Base-by-base conservation (phyloP, 345 rosid genomes). In the Corymbia maculata region DNA sequence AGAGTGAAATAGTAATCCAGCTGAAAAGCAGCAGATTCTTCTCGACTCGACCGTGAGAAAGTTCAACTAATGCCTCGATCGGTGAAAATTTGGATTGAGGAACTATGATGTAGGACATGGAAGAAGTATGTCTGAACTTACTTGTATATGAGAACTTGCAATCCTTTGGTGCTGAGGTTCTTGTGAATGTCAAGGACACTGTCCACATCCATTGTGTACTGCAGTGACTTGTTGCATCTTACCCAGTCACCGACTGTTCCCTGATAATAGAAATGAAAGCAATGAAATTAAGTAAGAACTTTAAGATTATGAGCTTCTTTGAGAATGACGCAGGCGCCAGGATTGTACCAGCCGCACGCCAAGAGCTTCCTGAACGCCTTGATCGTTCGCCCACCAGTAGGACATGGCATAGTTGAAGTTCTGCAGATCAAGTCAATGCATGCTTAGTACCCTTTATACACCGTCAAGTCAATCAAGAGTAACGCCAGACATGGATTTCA, bases 201-300 rank as follows among this genome's bases (percentile, higher is more conserved):
- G 15, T 4, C 4, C 42, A 90, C 89, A 61, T 92, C 90, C 49
- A 86, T 30, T 13, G 88, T 89, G 87, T 90, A 90, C 57, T 88
- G 61, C 66, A 92, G 68, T 42, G 87, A 89, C 86, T 87, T n/a
- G 85, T 92, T 92, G 89, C 93, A 92, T 61, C 91, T 89, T n/a
- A 26, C 36, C 93, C 93, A 92, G 75, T 90, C 24, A 2, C 6
- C 13, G 24, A 92, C 49, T 21, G 4, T 55, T 47, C 93, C 93
- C 93, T 92, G 86, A 13, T 53, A 11, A 55, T n/a, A 52, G 57
- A 14, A 84, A 88, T 42, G 45, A 66, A 70, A 21, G 17, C n/a
- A 64, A 16, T 7, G 13, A 28, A 59, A 84, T 24, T 30, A 47
- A 75, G 80, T 6, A n/a, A 85, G 28, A 30, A 17, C 61, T 17